These are phyloP conservation scores for Trypanosoma rangeli DNA, from an alignment of 208 protist genomes.

Conservation along the genomic window DNA sequence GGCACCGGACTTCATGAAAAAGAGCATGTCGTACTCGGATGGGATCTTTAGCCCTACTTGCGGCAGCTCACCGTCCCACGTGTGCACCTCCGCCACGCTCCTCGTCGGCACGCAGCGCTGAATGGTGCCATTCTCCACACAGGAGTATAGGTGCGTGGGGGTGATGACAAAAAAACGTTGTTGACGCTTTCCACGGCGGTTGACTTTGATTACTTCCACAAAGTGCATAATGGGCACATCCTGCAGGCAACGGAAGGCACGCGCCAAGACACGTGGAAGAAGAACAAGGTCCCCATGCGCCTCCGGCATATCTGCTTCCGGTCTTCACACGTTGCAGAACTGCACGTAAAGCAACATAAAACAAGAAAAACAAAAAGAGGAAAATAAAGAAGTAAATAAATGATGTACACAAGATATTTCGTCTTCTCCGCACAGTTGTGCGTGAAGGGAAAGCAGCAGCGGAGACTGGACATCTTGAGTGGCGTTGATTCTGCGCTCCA, in stretches of 20 bases:
- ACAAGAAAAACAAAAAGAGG: conserved; percentile 20
- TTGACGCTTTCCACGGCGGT: conserved; percentile 17
- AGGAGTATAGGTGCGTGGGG: conserved; percentile 22
- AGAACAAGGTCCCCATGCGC: neutral
- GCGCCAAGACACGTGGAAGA: conserved; percentile 9
- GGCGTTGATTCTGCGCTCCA: neutral
- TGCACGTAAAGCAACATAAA: neutral
- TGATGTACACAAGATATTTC: neutral
- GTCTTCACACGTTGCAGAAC: neutral
- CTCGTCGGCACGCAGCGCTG: conserved; percentile 17
- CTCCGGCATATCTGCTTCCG: neutral
- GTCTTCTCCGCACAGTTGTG: neutral
- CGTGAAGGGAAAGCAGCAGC: neutral
- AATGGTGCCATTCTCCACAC: conserved; percentile 20
- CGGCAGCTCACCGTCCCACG: conserved; percentile 2
- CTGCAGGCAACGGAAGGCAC: conserved; percentile 21
- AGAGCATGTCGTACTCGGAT: conserved; percentile 24
- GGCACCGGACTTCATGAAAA: neutral
- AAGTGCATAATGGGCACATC: conserved; percentile 25
- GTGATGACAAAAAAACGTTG: conserved; percentile 22
- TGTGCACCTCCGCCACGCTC: conserved; percentile 9
- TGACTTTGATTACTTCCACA: conserved; percentile 19
- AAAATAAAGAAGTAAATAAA: neutral
- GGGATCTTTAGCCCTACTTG: conserved; percentile 19
- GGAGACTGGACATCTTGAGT: neutral